Evolutionary conservation across 2,329 filamentous ascomycete species (phyloP).

Genomic region (Aureobasidium subglaciale): DNA sequence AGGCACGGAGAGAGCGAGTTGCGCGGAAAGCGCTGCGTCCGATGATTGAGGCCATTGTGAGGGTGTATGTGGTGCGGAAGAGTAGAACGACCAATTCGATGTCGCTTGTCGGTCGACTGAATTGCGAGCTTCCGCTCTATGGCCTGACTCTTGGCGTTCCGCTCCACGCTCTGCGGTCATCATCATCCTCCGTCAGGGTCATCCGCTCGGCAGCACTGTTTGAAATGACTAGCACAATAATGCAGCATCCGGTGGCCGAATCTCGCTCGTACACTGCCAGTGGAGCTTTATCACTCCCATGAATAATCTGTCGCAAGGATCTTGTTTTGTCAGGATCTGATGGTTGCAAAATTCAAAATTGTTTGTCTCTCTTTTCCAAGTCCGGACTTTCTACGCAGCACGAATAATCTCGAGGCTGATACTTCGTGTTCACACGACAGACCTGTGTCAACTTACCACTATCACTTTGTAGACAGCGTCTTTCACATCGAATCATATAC

Average conservation of each 20-base stretch:
- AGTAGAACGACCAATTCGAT: slow-evolving; percentile 5
- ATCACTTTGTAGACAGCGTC: too few species aligned
- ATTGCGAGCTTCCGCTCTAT: slow-evolving; percentile 7
- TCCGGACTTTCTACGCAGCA: too few species aligned
- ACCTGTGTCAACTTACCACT: too few species aligned
- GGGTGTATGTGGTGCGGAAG: slow-evolving; percentile 10
- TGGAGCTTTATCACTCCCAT: too few species aligned
- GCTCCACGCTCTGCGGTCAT: not conserved
- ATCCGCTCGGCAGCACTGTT: not conserved
- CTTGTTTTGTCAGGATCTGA: too few species aligned
- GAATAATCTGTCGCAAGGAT: too few species aligned
- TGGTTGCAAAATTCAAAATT: not conserved
- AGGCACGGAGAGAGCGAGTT: slow-evolving; percentile 36
- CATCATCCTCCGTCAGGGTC: not conserved
- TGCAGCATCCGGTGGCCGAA: too few species aligned
- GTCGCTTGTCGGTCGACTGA: not conserved
- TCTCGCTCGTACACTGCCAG: not conserved
- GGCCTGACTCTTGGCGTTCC: not conserved
- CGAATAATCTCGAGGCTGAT: too few species aligned
- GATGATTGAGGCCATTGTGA: slow-evolving; percentile 40
- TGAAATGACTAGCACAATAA: not conserved
- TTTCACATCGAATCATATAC: too few species aligned
- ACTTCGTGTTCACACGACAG: too few species aligned
- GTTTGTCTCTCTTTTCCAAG: not conserved
- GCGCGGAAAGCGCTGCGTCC: slow-evolving; percentile 41